These are phyloP conservation scores for Inosperma sp. DNA, from an alignment of 768 basidiomycete species.

Conservation along the genomic window DNA sequence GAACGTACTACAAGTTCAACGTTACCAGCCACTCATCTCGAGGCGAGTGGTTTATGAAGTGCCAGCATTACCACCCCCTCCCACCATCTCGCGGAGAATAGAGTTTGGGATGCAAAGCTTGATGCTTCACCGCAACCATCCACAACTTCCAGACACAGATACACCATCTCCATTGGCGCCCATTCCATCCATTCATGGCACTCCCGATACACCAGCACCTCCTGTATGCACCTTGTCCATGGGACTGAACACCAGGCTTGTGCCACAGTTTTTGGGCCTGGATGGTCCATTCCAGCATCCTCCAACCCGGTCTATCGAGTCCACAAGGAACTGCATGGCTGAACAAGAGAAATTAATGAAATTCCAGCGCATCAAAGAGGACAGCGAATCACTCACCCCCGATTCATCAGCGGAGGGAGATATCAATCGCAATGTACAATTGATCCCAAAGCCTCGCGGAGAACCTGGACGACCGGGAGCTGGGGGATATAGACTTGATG, in stretches of 20 bases:
- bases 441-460: conserved; percentile 4
- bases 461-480: not conserved
- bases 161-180: not conserved
- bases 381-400: not conserved
- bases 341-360: no score
- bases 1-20: not conserved
- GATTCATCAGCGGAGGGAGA: not conserved
- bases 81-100: not conserved
- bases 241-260: no score
- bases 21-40: conserved; percentile 1
- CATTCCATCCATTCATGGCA: not conserved
- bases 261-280: no score
- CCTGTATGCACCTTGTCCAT: no score
- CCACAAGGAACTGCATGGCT: no score
- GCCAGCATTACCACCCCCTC: not conserved
- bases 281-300: no score
- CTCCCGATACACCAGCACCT: no score
- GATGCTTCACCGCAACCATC: not conserved
- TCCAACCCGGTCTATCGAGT: no score
- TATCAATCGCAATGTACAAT: not conserved
- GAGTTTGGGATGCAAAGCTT: conserved; percentile 1
- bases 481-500: conserved; percentile 2
- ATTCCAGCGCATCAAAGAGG: not conserved
- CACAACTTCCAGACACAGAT: not conserved
- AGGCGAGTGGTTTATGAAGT: not conserved